Evolutionary conservation across 78 protist species (phyloP).

Genomic region (Salpingoeca rosetta): DNA sequence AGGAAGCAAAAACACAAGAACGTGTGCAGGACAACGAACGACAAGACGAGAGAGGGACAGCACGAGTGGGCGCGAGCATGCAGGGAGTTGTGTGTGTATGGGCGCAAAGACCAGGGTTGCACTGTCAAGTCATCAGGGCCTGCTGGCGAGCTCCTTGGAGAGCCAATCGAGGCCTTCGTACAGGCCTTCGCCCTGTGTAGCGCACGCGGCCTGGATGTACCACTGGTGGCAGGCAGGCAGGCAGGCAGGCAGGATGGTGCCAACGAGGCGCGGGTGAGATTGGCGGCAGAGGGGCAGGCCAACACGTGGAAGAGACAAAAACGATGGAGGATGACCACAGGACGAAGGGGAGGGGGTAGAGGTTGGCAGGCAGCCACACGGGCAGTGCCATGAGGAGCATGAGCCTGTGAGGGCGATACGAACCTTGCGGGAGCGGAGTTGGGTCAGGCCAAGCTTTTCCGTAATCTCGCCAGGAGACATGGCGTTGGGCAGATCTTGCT

Average conservation of each 20-base stretch:
- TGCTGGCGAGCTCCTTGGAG: constrained; percentile 36
- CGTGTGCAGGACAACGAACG: background rate
- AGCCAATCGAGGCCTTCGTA: constrained; percentile 92
- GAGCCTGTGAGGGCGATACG: background rate
- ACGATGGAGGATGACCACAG: background rate
- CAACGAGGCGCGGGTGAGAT: background rate
- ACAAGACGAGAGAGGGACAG: background rate
- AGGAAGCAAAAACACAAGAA: background rate
- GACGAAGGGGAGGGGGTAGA: background rate
- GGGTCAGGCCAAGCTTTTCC: constrained; percentile 84
- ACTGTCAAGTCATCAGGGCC: too few relatives aligned
- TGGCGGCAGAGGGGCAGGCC: too few relatives aligned
- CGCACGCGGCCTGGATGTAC: constrained; percentile 87
- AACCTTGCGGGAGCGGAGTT: constrained; percentile 66
- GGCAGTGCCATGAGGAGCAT: background rate
- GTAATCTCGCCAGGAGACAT: constrained; percentile 88
- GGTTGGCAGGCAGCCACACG: background rate
- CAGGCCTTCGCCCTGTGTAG: constrained; percentile 86
- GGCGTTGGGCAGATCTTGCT: constrained; percentile 89
- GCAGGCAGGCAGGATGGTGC: background rate
- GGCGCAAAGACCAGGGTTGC: too few relatives aligned
- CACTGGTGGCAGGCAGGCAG: constrained; percentile 16
- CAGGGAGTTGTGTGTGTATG: background rate
- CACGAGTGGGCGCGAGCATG: background rate
- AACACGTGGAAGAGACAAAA: background rate